Conservation (phyloP, 306 rosid genomes). For the Prunus persica region Prunus_persica_NCBIv2 NC_034013.1:949501-950000, state of each 20-base stretch:
- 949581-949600: too few relatives aligned
- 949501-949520: not conserved
- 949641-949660: too few relatives aligned
- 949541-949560: too few relatives aligned
- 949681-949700: too few relatives aligned
- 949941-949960: constrained; percentile 69
- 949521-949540: too few relatives aligned
- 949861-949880: not conserved
- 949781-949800: constrained; percentile 2
- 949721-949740: not conserved
- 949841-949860: not conserved
- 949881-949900: constrained; percentile 39
- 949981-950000: constrained; percentile 12
- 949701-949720: too few relatives aligned
- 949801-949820: not conserved
- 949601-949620: too few relatives aligned
- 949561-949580: too few relatives aligned
- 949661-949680: too few relatives aligned
- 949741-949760: constrained; percentile 9
- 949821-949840: not conserved
- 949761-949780: not conserved
- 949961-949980: constrained; percentile 63
- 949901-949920: constrained; percentile 93
- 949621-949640: too few relatives aligned
- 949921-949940: constrained; percentile 85